Evolutionary conservation across 2,329 filamentous ascomycete genomes (phyloP).

Genomic region (Monilinia fructicola): DNA sequence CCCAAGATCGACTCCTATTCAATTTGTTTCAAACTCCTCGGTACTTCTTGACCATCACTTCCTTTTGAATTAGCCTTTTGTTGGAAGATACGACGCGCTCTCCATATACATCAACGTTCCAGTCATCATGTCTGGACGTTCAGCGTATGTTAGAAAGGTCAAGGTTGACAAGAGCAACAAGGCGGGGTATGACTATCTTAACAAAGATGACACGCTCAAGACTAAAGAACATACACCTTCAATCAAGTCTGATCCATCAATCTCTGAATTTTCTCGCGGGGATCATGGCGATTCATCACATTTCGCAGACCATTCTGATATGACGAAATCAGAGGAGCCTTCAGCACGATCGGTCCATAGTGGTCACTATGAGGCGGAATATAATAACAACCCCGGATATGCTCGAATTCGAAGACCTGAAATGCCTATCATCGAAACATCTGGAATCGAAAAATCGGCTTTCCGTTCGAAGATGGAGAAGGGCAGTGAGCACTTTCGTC

Average conservation of each 20-base stretch:
- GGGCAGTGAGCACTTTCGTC: constrained; percentile 20
- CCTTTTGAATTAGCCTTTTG: not conserved
- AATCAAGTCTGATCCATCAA: constrained; percentile 18
- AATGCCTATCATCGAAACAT: constrained; percentile 19
- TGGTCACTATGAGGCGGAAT: not conserved
- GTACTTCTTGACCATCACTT: not conserved
- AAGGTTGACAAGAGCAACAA: constrained; percentile 47
- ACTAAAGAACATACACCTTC: constrained; percentile 9
- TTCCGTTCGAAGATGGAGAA: constrained; percentile 21
- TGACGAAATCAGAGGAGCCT: constrained; percentile 1
- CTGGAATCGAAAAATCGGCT: constrained; percentile 21
- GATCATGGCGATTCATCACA: not conserved
- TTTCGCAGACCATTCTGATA: constrained; percentile 15
- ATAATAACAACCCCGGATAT: constrained; percentile 6
- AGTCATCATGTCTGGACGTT: constrained; percentile 53
- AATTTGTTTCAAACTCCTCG: not conserved
- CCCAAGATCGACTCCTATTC: not conserved
- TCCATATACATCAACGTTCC: not conserved
- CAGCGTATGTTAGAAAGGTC: constrained; percentile 57
- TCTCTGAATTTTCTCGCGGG: not conserved
- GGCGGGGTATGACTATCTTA: constrained; percentile 18
- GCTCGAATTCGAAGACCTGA: constrained; percentile 22
- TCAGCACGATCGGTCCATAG: constrained; percentile 11
- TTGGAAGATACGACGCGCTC: not conserved
- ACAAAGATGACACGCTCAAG: constrained; percentile 16